Conservation (phyloP, 1,139 yeast species). For the Kodamaea sp. region DNA sequence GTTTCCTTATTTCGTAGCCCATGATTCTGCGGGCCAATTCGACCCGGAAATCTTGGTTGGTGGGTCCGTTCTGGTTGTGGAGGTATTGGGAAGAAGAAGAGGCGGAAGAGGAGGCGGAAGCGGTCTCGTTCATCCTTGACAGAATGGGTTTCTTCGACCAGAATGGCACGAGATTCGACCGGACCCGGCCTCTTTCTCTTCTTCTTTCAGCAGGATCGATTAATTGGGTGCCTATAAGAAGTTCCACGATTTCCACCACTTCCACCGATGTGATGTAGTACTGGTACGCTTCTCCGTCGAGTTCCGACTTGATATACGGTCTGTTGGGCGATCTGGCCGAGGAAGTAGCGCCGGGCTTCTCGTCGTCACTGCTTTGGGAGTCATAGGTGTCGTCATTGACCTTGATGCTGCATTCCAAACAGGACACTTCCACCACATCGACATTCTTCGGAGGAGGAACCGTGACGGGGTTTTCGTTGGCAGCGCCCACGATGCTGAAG, state of each 20-base stretch:
- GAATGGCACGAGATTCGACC: slow-evolving; percentile 67
- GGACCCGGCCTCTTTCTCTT: slow-evolving; percentile 61
- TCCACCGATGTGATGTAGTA: slow-evolving; percentile 67
- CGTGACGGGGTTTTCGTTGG: slow-evolving; percentile 46
- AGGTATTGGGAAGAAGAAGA: slow-evolving; percentile 10
- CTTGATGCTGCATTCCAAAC: slow-evolving; percentile 48
- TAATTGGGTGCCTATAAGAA: slow-evolving; percentile 52
- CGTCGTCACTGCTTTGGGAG: slow-evolving; percentile 20
- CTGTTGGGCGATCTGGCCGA: slow-evolving; percentile 1
- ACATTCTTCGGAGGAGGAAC: slow-evolving; percentile 38
- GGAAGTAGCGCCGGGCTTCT: slow-evolving; percentile 8
- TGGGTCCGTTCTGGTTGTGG: slow-evolving; percentile 7
- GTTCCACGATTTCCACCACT: slow-evolving; percentile 63
- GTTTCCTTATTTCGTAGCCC: slow-evolving; percentile 64
- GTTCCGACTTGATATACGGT: slow-evolving; percentile 15
- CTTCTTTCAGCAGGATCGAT: slow-evolving; percentile 52
- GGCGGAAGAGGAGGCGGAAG: slow-evolving; percentile 7
- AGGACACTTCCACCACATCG: slow-evolving; percentile 60
- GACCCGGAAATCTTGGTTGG: slow-evolving; percentile 47
- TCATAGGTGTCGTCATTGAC: slow-evolving; percentile 35
- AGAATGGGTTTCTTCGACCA: slow-evolving; percentile 64
- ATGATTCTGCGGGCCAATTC: slow-evolving; percentile 65
- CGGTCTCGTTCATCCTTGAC: slow-evolving; percentile 43
- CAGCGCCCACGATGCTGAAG: slow-evolving; percentile 55
- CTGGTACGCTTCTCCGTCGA: slow-evolving; percentile 24